Evolutionary conservation across 2,329 filamentous ascomycete genomes (phyloP).

Genomic region (Sporothrix phasma): DNA sequence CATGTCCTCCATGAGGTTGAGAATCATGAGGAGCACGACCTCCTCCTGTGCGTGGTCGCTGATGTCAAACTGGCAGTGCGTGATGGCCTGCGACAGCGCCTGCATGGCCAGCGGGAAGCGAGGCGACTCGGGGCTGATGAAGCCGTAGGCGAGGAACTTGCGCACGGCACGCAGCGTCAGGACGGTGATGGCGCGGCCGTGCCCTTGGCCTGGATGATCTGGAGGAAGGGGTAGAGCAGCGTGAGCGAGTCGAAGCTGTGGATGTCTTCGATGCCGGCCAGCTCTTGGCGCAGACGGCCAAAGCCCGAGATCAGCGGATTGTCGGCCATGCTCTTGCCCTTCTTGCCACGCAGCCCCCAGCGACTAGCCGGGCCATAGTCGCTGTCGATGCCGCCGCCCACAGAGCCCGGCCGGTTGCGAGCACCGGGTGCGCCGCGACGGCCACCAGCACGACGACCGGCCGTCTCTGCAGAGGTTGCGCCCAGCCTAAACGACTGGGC

Average conservation of each 20-base stretch:
- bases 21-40: conserved; percentile 84
- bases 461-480: background rate
- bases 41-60: conserved; percentile 93
- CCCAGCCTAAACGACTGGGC: conserved; percentile 22
- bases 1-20: conserved; percentile 98
- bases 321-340: conserved; percentile 93
- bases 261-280: conserved; percentile 84
- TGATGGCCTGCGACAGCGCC: conserved; percentile 85
- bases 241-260: conserved; percentile 79
- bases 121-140: conserved; percentile 76
- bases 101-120: conserved; percentile 88
- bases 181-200: conserved; percentile 96
- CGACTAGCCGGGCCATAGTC: conserved; percentile 60
- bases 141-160: conserved; percentile 92
- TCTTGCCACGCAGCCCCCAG: conserved; percentile 91
- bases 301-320: conserved; percentile 95
- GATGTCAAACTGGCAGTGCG: conserved; percentile 94
- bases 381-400: conserved; percentile 24
- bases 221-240: conserved; percentile 84
- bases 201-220: conserved; percentile 91
- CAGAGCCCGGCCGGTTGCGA: conserved; percentile 41
- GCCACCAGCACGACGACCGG: conserved; percentile 10
- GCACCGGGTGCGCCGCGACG: background rate
- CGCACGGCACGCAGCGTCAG: conserved; percentile 87
- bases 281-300: conserved; percentile 75